Base-by-base conservation (phyloP, 176 grass and related monocot genomes). In the Puya raimondii region DNA sequence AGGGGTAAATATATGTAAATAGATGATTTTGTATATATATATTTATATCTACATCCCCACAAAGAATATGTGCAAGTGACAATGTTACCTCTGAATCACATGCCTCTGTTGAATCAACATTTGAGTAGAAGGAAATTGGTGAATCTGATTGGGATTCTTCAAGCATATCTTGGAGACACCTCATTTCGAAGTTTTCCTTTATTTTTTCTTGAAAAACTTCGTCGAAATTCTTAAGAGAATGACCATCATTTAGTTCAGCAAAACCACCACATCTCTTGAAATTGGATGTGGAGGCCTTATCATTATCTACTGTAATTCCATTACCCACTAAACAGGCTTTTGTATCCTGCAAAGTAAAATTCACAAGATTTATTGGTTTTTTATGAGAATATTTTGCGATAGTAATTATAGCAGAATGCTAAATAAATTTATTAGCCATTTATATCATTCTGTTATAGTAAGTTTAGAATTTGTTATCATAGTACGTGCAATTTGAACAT, bases 121-220 rank as follows among this genome's bases (percentile, higher is more conserved):
- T 86, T 63, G 92, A 96, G 51, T 92, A 83, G 72, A 80, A 86
- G 63, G 93, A 92, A 81, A 81, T 53, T 1, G 84, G 77, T 12
- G 94, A 99, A 73, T 90, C 84, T 0, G 94, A 82, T 59, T 93
- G 94, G 8, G 84, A 83, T 25, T 93, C 89, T 74, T 99, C 78
- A 1, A 99, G 82, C 75, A 99, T 93, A 73, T 99, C 94, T 78
- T 99, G 94, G 49, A 99, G 94, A 76, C 78, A 87, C 84, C 85
- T 90, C 52, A 84, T 88, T 63, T 99, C 94, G 64, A 86, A 99
- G 50, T 69, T 84, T 66, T 76, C 85, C 75, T 99, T 93, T 48
- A 74, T 70, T 70, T 71, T 82, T 81, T 77, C 79, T 29, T 71
- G 85, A 69, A 81, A 71, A 22, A 74, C 69, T 67, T 77, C 52